A percentile compares a stretch with the other conserved stretches of the same genome.
Evolutionary conservation across 495 filamentous ascomycete genomes (phyloP).

Genomic region (Tirmania nivea): DNA sequence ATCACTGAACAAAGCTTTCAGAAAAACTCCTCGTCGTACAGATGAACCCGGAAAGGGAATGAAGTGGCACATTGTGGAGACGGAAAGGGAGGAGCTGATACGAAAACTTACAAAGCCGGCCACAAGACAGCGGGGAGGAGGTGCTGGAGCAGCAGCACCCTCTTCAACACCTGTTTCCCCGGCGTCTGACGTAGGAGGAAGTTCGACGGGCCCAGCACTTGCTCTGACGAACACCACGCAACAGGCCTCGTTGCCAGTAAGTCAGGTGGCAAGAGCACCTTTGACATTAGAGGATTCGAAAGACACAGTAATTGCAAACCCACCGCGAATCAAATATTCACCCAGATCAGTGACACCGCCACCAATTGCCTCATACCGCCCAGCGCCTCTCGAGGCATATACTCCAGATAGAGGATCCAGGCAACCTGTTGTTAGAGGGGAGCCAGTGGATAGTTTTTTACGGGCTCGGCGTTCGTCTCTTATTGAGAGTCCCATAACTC

Average conservation of each 20-base stretch:
- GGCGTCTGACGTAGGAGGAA: conserved; percentile 5
- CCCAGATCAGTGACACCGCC: conserved; percentile 29
- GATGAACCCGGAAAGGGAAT: conserved; percentile 96
- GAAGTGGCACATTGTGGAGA: conserved; percentile 84
- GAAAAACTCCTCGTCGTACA: conserved; percentile 71
- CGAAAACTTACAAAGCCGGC: conserved; percentile 26
- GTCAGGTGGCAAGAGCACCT: not conserved
- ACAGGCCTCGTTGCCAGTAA: not conserved
- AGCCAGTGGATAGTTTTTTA: not conserved
- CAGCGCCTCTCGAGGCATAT: conserved; percentile 28
- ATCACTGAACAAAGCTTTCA: conserved; percentile 78
- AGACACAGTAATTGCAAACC: conserved; percentile 10
- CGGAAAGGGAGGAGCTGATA: conserved; percentile 54
- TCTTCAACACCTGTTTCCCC: not conserved
- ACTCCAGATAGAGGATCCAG: conserved; percentile 34
- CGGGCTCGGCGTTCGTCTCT: not conserved
- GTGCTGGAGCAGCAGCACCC: not conserved
- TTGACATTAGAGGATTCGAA: conserved; percentile 13
- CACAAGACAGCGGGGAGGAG: not conserved
- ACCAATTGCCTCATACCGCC: conserved; percentile 22
- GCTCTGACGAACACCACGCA: not conserved
- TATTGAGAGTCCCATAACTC: conserved; percentile 5
- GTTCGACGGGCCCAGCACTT: conserved; percentile 5
- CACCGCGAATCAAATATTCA: conserved; percentile 20
- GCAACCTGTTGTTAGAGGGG: conserved; percentile 22